These are phyloP conservation scores for Dimargaris cristalligena DNA, from an alignment of 192 early-diverging fungal species.

Conservation along the genomic window DNA sequence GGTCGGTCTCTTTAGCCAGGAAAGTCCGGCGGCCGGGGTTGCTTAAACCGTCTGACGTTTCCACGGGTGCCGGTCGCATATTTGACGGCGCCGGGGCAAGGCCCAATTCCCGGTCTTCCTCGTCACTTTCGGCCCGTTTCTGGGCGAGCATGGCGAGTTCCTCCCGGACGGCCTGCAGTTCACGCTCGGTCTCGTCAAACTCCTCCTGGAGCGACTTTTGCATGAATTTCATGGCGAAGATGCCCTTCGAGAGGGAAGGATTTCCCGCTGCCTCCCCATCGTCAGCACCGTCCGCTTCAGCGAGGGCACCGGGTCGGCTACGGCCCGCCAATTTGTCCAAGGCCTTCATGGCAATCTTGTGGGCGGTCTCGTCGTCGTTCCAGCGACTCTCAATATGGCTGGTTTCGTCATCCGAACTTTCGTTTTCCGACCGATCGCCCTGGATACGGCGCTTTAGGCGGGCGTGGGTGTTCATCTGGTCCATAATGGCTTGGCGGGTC, in stretches of 20 bases:
- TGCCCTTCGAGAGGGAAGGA: conserved; percentile 45
- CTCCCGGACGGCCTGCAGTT: conserved; percentile 27
- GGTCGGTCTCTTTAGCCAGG: background rate
- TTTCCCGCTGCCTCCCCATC: no score
- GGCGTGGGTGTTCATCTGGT: conserved; percentile 68
- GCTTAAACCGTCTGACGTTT: background rate
- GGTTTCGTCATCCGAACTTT: conserved; percentile 23
- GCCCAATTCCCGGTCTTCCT: conserved; percentile 15
- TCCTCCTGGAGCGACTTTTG: conserved; percentile 53
- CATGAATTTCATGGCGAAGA: conserved; percentile 99
- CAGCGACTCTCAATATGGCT: conserved; percentile 16
- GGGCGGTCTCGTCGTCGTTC: conserved; percentile 30
- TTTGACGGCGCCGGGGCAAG: background rate
- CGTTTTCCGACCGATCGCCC: conserved; percentile 42
- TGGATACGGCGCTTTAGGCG: conserved; percentile 66
- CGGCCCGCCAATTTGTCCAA: conserved; percentile 28
- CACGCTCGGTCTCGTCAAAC: conserved; percentile 24
- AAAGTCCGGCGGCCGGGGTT: conserved; percentile 8
- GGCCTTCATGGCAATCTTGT: conserved; percentile 21
- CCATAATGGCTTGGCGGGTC: conserved; percentile 61
- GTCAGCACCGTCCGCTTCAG: background rate
- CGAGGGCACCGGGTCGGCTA: no score
- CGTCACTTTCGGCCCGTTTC: conserved; percentile 15
- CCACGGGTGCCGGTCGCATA: background rate
- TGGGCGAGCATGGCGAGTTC: conserved; percentile 26